Evolutionary conservation across 1,284 basidiomycete species (phyloP), one percentile per base, ranked within the genome.

Genomic region (Cryptococcus hybrid): DNA sequence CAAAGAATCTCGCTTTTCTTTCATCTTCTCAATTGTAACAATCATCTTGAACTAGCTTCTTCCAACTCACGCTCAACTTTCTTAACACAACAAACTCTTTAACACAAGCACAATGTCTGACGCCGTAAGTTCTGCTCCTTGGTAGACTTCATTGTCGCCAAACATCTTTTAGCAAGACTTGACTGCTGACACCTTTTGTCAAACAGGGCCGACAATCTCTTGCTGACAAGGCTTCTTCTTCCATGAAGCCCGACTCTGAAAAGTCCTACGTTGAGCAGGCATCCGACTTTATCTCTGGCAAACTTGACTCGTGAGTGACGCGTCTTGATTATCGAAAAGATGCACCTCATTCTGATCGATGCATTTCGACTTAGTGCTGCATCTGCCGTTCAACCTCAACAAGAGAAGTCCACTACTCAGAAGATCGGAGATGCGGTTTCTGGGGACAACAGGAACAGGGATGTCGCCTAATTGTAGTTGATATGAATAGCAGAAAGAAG

Each of bases 211-310:
- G 74, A 58, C 65, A 76, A 68, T 66, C 64, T 43, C 62, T 76
- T 58, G 62, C 64, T 55, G 74, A 76, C 70, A 76, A 76, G 69
- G 63, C 64, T 60, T 55, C 57, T 50, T 44, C 70, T 53, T 61
- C 72, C 59, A 61, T 64, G 58, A 76, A 75, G 69, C 74, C 74
- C 68, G 71, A 76, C 68, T 73, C 71, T 36, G 66, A 76, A 67
- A 76, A 76, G 67, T 63, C 68, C 13, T 72, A 70, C 66, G 58
- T 74, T 56, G 73, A 74, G 67, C 73, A 76, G 67, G 72, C 68
- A 42, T 52, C 60, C 37, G 74, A 76, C 63, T 62, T 56, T 57
- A 60, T 75, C 64, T 71, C 71, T 63, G 69, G 67, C 48, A 67
- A 60, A 52, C 56, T 69, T 42, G 74, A 76, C 68, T 57, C 66